Evolutionary conservation across 441 rosid species (phyloP).

Genomic region (Brassica hybrid): DNA sequence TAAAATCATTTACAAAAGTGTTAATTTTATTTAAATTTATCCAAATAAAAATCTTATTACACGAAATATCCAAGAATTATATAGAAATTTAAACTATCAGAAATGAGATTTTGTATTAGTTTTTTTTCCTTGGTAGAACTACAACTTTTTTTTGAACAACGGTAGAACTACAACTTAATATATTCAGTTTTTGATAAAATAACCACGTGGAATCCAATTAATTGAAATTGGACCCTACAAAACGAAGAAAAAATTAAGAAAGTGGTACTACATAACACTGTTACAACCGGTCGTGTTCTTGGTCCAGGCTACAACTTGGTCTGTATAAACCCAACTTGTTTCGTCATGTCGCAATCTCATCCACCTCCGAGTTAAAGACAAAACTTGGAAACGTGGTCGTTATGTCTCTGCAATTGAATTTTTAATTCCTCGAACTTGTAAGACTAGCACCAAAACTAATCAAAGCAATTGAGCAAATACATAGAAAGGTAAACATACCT

Average conservation of each 20-base stretch:
- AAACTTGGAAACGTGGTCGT: slow-evolving; percentile 97
- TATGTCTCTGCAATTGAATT: slow-evolving; percentile 74
- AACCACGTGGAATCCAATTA: not conserved
- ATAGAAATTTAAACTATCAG: not conserved
- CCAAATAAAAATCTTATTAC: not conserved
- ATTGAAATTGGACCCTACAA: not conserved
- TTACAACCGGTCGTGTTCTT: slow-evolving; percentile 24
- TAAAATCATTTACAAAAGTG: not conserved
- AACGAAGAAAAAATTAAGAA: not conserved
- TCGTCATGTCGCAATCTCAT: slow-evolving; percentile 54
- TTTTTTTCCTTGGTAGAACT: not conserved
- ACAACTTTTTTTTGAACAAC: not conserved
- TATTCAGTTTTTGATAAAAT: no score
- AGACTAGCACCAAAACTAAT: not conserved
- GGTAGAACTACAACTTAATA: not conserved
- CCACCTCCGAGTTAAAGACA: slow-evolving; percentile 88
- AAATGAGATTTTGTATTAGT: not conserved
- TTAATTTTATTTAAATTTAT: no score
- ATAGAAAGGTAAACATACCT: slow-evolving; percentile 46
- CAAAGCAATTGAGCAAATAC: not conserved
- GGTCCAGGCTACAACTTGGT: slow-evolving; percentile 24
- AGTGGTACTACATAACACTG: slow-evolving; percentile 13
- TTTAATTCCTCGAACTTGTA: not conserved
- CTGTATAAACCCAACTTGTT: slow-evolving; percentile 25
- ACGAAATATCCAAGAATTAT: no score